Percentiles rank a stretch among this genome's conserved stretches.
phyloP scores from a whole-genome alignment of 2,329 filamentous ascomycete species.

The Bipolaris gigantea region DNA sequence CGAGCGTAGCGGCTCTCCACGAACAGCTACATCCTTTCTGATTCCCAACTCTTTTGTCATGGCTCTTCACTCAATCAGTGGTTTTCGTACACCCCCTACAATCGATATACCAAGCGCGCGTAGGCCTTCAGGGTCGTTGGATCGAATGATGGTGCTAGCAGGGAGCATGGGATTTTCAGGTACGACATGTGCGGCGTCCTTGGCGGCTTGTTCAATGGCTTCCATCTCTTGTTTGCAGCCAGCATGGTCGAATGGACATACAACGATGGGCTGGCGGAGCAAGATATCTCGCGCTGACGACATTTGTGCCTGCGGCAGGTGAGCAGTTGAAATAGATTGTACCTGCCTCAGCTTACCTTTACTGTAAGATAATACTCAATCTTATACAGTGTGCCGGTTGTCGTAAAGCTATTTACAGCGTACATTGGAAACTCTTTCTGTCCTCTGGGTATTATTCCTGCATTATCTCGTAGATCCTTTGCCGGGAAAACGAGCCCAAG shows the following conservation, averaged over 20 bases:
- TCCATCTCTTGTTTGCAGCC: constrained; percentile 99
- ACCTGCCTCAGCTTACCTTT: constrained; percentile 64
- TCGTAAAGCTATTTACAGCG: constrained; percentile 87
- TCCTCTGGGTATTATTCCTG: constrained; percentile 82
- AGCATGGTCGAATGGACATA: constrained; percentile 92
- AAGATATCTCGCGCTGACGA: constrained; percentile 85
- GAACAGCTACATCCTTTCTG: not conserved
- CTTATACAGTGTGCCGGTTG: constrained; percentile 91
- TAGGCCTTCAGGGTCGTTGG: constrained; percentile 69
- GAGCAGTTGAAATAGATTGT: constrained; percentile 3
- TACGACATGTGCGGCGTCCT: constrained; percentile 85
- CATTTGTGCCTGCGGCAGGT: constrained; percentile 70
- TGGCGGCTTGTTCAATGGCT: constrained; percentile 92
- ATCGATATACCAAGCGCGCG: constrained; percentile 63
- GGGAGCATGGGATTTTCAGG: constrained; percentile 93
- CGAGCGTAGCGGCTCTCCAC: not conserved
- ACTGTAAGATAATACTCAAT: constrained; percentile 96
- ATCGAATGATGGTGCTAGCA: constrained; percentile 76
- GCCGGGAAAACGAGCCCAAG: constrained; percentile 87
- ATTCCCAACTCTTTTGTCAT: not conserved
- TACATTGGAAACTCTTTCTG: constrained; percentile 89
- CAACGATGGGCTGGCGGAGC: constrained; percentile 88
- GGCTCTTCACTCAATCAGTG: constrained; percentile 63
- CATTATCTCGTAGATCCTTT: constrained; percentile 81
- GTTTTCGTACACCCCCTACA: constrained; percentile 64